A percentile compares a stretch with the other conserved stretches of the same genome.
These are phyloP conservation scores for Neofusicoccum kwambonambiense DNA, from an alignment of 2,329 filamentous ascomycete genomes.

Conservation along the genomic window DNA sequence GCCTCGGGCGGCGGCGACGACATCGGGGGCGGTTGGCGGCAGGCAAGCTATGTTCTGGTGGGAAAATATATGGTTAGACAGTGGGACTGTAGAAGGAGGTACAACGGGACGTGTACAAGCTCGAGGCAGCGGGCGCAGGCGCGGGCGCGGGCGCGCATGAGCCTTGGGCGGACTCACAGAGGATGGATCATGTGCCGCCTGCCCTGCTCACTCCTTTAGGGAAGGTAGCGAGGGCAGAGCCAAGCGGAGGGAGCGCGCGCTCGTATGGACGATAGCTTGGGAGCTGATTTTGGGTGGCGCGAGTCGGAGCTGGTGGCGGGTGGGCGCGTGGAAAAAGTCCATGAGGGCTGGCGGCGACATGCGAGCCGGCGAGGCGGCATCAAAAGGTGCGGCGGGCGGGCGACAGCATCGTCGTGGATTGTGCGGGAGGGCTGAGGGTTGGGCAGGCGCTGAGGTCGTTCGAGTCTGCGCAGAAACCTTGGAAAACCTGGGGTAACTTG, in stretches of 20 bases:
- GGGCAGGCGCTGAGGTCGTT: slow-evolving; percentile 4
- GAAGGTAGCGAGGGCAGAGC: slow-evolving; percentile 6
- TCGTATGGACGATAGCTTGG: not conserved
- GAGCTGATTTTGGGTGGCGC: not conserved
- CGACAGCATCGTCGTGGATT: not conserved
- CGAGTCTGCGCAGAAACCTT: slow-evolving; percentile 14
- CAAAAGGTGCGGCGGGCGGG: not conserved
- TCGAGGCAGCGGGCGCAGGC: too few species aligned
- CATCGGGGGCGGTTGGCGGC: not conserved
- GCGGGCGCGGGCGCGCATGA: not conserved
- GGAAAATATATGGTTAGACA: not conserved
- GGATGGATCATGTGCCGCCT: not conserved
- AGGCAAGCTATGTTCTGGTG: not conserved
- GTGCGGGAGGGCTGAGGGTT: not conserved
- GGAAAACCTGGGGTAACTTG: slow-evolving; percentile 14
- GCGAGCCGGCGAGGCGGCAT: slow-evolving; percentile 1
- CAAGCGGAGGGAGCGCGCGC: slow-evolving; percentile 2
- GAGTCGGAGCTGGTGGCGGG: not conserved
- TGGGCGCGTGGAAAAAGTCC: slow-evolving; percentile 14
- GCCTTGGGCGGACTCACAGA: not conserved
- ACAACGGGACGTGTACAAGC: too few species aligned
- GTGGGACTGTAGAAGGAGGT: not conserved
- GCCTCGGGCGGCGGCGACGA: slow-evolving; percentile 18
- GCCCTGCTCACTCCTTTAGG: slow-evolving; percentile 3
- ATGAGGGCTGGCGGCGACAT: slow-evolving; percentile 15